These are phyloP conservation scores for Phlebiopsis gigantea DNA, from an alignment of 768 basidiomycete species.

Conservation along the genomic window DNA sequence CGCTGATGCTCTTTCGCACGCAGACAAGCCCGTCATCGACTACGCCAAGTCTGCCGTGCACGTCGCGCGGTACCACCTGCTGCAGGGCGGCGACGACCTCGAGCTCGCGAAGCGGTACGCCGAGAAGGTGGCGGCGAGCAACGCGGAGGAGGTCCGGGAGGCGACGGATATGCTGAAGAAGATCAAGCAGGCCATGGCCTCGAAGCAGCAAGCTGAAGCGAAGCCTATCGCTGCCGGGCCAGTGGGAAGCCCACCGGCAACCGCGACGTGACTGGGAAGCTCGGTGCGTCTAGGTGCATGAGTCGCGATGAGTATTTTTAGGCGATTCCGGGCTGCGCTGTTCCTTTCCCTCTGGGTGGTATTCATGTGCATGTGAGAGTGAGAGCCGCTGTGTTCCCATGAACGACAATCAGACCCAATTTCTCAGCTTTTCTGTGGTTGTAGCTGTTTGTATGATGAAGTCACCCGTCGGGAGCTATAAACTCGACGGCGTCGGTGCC, in stretches of 20 bases:
- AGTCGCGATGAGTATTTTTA: not conserved
- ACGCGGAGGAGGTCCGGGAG: conserved; percentile 73
- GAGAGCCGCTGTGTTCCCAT: too few species aligned
- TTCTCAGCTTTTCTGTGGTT: too few species aligned
- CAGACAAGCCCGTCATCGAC: conserved; percentile 68
- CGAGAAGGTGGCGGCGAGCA: conserved; percentile 68
- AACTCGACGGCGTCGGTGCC: not conserved
- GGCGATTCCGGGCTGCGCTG: too few species aligned
- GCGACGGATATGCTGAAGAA: conserved; percentile 69
- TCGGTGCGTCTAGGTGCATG: not conserved
- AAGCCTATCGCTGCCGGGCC: not conserved
- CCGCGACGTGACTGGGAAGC: not conserved
- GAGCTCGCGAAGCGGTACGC: conserved; percentile 67
- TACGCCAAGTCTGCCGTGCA: conserved; percentile 81
- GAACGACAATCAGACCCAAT: too few species aligned
- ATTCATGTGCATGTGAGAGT: too few species aligned
- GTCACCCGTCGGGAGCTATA: not conserved
- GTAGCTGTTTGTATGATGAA: too few species aligned
- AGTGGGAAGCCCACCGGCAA: not conserved
- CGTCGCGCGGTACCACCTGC: conserved; percentile 76
- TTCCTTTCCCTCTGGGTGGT: too few species aligned
- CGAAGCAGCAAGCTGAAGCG: conserved; percentile 9
- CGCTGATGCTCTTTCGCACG: not conserved
- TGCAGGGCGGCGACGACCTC: conserved; percentile 58
- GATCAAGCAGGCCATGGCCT: conserved; percentile 13